A percentile compares a stretch with the other conserved stretches of the same genome.
phyloP scores from a whole-genome alignment of 2,329 filamentous ascomycete genomes.

The Ophiostoma novo-ulmi region DNA sequence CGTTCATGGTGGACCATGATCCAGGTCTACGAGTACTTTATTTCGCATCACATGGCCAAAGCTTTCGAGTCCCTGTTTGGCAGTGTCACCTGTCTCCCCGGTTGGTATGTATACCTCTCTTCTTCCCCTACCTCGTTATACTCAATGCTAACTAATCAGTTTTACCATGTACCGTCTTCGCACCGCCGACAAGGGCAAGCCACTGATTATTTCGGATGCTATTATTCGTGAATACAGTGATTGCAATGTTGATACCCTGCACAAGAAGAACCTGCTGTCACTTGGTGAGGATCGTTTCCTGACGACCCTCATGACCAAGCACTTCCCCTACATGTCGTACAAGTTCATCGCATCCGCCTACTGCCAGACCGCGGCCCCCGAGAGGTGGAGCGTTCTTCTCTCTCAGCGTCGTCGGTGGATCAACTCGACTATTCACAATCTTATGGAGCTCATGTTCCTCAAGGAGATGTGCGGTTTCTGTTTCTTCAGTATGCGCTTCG shows the following conservation, averaged over 20 bases:
- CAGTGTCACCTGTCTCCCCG: conserved; percentile 96
- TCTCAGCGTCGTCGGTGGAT: conserved; percentile 99
- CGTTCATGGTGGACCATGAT: conserved; percentile 99
- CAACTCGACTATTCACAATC: conserved; percentile 96
- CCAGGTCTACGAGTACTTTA: conserved; percentile 99
- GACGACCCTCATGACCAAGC: conserved; percentile 95
- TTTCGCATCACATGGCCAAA: conserved; percentile 94
- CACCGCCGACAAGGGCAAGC: conserved; percentile 88
- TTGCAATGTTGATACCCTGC: conserved; percentile 85
- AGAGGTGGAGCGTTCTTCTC: conserved; percentile 86
- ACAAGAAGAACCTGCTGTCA: conserved; percentile 92
- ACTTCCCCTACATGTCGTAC: conserved; percentile 92
- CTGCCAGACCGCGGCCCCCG: conserved; percentile 87
- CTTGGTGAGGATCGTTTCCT: conserved; percentile 96
- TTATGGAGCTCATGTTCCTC: conserved; percentile 82
- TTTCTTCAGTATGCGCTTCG: conserved; percentile 95
- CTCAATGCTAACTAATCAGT: conserved; percentile 45
- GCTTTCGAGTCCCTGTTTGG: conserved; percentile 97
- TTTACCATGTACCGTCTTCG: conserved; percentile 98
- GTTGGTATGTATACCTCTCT: conserved; percentile 66
- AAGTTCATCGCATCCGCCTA: conserved; percentile 94
- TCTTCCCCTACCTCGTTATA: neutral
- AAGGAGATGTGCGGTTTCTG: conserved; percentile 98
- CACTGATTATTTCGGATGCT: conserved; percentile 84
- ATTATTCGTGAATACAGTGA: conserved; percentile 86